phyloP scores from a whole-genome alignment of 2,329 filamentous ascomycete species.

The Chrysosporium queenslandicum region DNA sequence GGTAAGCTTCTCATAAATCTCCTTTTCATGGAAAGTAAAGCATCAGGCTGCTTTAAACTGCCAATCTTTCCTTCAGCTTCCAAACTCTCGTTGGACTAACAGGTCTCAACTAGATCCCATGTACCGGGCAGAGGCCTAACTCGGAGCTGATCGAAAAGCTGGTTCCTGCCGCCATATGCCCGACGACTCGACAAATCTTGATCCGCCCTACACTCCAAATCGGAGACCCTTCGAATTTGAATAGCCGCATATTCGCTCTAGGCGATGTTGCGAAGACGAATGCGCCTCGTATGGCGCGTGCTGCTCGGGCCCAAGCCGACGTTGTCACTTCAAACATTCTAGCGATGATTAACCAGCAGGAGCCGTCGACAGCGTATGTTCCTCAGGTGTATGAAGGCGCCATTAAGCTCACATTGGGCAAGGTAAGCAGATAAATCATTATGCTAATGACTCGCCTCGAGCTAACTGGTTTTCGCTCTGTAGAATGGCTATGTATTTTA shows the following conservation, averaged over 20 bases:
- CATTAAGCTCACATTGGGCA: conserved; percentile 10
- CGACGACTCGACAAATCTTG: not conserved
- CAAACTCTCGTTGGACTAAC: too few relatives aligned
- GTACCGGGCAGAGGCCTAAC: conserved; percentile 14
- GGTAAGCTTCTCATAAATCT: not conserved
- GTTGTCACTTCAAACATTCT: conserved; percentile 36
- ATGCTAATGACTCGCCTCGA: too few relatives aligned
- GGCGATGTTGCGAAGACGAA: not conserved
- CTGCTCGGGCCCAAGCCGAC: too few relatives aligned
- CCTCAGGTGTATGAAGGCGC: conserved; percentile 9
- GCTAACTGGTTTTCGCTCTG: too few relatives aligned
- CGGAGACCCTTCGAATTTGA: not conserved
- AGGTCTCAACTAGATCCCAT: conserved; percentile 16
- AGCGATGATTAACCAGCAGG: not conserved
- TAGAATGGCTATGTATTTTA: too few relatives aligned
- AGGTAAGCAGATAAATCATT: not conserved
- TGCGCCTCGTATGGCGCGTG: too few relatives aligned
- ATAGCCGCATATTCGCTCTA: not conserved
- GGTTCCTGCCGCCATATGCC: conserved; percentile 2
- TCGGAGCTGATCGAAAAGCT: conserved; percentile 8
- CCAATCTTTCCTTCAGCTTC: too few relatives aligned
- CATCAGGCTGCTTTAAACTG: too few relatives aligned
- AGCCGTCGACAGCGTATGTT: not conserved
- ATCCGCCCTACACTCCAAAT: not conserved
- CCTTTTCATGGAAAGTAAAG: not conserved